Evolutionary conservation across 345 rosid genomes (phyloP).

Genomic region (Noccaea bulbosa): DNA sequence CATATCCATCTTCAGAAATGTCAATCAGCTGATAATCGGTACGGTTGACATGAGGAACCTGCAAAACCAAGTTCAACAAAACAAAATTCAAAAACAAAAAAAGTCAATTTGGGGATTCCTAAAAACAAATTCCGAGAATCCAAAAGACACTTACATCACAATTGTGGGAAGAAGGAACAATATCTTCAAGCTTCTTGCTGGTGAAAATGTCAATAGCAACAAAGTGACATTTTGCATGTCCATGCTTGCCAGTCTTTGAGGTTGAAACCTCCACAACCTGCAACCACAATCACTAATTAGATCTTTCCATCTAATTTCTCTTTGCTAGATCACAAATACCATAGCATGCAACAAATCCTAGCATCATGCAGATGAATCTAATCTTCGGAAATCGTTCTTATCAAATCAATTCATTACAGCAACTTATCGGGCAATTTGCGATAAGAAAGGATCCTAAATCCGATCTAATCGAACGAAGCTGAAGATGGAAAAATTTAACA

Average conservation of each 20-base stretch:
- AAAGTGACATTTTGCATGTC: constrained; percentile 86
- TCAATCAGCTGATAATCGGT: constrained; percentile 73
- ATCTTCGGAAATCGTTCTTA: background rate
- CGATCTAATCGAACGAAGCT: background rate
- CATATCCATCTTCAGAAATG: constrained; percentile 76
- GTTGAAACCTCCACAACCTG: constrained; percentile 90
- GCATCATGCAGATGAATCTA: background rate
- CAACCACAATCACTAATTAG: background rate
- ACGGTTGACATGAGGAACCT: constrained; percentile 75
- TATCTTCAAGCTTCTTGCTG: constrained; percentile 79
- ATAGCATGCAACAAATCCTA: constrained; percentile 16
- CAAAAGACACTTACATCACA: constrained; percentile 60
- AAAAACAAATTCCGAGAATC: background rate
- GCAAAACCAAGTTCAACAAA: constrained; percentile 14
- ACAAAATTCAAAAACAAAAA: background rate
- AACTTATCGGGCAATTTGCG: background rate
- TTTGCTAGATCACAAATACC: constrained; percentile 3
- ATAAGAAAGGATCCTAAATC: background rate
- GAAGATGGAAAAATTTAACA: background rate
- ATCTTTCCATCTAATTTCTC: background rate
- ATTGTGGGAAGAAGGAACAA: constrained; percentile 80
- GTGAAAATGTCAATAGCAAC: constrained; percentile 80
- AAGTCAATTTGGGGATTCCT: background rate
- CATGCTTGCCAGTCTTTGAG: constrained; percentile 82
- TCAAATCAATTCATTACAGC: background rate